These are phyloP conservation scores for Paraphoma sp. DNA, from an alignment of 2,329 filamentous ascomycete genomes.

Conservation along the genomic window DNA sequence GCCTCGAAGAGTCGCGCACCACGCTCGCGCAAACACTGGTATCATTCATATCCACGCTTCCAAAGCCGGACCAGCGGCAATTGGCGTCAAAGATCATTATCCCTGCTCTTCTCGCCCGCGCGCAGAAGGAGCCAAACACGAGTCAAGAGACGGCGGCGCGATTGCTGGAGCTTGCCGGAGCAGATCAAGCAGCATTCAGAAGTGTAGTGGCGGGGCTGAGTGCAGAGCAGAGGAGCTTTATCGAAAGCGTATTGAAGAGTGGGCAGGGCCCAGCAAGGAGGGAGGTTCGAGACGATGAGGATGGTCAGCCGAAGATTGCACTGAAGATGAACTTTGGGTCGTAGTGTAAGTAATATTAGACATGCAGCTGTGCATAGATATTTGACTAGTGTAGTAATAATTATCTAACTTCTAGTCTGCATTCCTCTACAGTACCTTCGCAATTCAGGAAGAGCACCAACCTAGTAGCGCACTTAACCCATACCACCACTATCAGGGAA, in stretches of 20 bases:
- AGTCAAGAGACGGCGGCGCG: conserved; percentile 73
- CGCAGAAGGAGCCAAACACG: conserved; percentile 66
- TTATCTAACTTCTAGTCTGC: no score
- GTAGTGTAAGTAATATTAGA: not conserved
- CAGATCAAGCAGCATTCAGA: conserved; percentile 76
- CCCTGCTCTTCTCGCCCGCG: conserved; percentile 76
- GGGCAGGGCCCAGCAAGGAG: conserved; percentile 53
- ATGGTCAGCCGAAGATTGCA: conserved; percentile 78
- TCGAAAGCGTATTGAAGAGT: conserved; percentile 80
- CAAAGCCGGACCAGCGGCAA: conserved; percentile 34
- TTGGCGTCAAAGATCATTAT: conserved; percentile 78
- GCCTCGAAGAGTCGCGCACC: conserved; percentile 76
- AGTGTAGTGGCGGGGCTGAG: conserved; percentile 75
- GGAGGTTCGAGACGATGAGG: conserved; percentile 61
- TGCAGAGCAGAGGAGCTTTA: conserved; percentile 72
- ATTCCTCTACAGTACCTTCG: no score
- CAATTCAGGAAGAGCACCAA: no score
- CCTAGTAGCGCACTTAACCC: no score
- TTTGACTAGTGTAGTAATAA: no score
- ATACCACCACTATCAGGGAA: no score
- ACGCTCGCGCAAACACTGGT: conserved; percentile 78
- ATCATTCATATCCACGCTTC: conserved; percentile 65
- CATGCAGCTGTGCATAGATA: no score
- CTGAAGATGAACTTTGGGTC: conserved; percentile 86
- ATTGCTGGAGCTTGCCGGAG: conserved; percentile 80